Percentiles rank a stretch among this genome's conserved stretches.
Evolutionary conservation across 73 alveolate genomes (phyloP).

Genomic region (Tetrahymena thermophila): DNA sequence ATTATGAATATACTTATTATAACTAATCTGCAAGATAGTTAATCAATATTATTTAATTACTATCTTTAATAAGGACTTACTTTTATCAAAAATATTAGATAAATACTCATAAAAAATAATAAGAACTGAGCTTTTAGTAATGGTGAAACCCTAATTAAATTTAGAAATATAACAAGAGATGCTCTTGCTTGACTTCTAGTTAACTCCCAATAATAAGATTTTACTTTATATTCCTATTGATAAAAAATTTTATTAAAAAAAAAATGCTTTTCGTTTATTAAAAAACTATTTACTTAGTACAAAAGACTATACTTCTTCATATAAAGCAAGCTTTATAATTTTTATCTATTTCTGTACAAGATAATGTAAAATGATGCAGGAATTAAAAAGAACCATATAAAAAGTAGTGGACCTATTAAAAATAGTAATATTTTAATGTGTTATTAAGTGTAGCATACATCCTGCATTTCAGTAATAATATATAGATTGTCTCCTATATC

Average conservation of each 20-base stretch:
- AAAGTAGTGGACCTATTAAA: not conserved
- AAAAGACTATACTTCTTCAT: not conserved
- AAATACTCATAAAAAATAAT: not conserved
- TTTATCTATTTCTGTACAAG: not conserved
- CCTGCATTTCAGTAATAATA: not conserved
- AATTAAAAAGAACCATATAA: not conserved
- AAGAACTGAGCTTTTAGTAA: not conserved
- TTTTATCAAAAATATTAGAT: not conserved
- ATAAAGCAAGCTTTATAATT: not conserved
- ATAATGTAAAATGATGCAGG: not conserved
- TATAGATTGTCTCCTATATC: not conserved
- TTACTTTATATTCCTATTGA: not conserved
- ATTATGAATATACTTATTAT: not conserved
- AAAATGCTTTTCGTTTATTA: not conserved
- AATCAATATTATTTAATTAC: not conserved
- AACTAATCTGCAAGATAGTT: not conserved
- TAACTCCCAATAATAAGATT: not conserved
- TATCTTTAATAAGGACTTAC: not conserved
- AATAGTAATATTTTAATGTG: not conserved
- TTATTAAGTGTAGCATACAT: not conserved
- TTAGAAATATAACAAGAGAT: not conserved
- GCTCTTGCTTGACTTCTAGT: not conserved
- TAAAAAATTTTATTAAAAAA: not conserved
- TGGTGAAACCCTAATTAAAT: not conserved
- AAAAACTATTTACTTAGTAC: not conserved